Conservation (phyloP, 805 yeast genomes). For the Nakazawaea sp. region DNA sequence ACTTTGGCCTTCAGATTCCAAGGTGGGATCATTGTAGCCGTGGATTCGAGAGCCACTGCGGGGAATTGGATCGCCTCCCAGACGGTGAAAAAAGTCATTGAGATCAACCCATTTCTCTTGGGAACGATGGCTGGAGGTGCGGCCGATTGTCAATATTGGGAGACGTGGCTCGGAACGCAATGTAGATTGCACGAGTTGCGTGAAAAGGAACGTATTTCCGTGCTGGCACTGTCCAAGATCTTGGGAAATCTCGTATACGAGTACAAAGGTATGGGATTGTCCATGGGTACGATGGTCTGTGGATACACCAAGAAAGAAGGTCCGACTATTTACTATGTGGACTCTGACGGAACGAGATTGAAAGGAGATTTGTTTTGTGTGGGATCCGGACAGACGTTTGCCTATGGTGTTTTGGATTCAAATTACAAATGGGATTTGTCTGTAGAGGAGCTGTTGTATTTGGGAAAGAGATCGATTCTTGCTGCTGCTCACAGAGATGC, state of each 20-base stretch:
- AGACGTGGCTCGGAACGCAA: constrained; percentile 96
- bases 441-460: constrained; percentile 87
- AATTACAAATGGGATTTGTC: constrained; percentile 87
- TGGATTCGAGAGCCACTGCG: constrained; percentile 96
- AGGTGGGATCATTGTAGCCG: constrained; percentile 94
- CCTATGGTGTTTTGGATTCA: constrained; percentile 95
- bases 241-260: constrained; percentile 83
- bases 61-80: constrained; percentile 98
- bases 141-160: constrained; percentile 99
- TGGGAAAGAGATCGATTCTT: constrained; percentile 91
- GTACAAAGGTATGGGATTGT: constrained; percentile 96
- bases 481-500: constrained; percentile 99
- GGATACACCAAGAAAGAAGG: constrained; percentile 95
- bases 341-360: constrained; percentile 93
- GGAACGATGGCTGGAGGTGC: constrained; percentile 99
- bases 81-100: constrained; percentile 94
- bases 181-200: constrained; percentile 92
- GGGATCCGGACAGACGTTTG: constrained; percentile 98
- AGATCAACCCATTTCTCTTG: constrained; percentile 87
- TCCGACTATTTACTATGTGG: constrained; percentile 93
- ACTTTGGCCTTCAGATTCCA: constrained; percentile 93
- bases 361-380: constrained; percentile 95
- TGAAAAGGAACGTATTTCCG: constrained; percentile 91
- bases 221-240: constrained; percentile 95
- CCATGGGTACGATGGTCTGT: constrained; percentile 99